phyloP scores from a whole-genome alignment of 2,329 filamentous ascomycete species.

The Colletotrichum phormii region DNA sequence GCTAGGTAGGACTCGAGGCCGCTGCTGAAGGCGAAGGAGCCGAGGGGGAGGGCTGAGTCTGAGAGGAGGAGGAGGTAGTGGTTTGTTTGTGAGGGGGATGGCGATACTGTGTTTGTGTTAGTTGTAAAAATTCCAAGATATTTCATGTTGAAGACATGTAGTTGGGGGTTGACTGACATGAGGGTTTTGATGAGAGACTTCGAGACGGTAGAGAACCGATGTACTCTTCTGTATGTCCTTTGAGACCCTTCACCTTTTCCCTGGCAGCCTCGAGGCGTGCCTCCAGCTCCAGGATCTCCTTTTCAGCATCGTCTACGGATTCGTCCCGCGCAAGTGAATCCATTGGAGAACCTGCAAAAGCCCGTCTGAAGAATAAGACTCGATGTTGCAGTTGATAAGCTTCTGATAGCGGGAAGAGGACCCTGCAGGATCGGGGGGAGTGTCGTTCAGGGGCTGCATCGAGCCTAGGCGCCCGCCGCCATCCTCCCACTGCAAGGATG shows the following conservation, averaged over 20 bases:
- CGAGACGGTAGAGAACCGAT: background rate
- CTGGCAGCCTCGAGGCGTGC: slow-evolving; percentile 58
- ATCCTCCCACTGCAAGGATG: background rate
- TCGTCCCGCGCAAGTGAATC: slow-evolving; percentile 37
- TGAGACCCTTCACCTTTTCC: slow-evolving; percentile 56
- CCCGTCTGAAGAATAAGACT: background rate
- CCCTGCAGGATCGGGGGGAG: slow-evolving; percentile 14
- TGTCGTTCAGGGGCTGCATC: slow-evolving; percentile 20
- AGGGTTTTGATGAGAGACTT: slow-evolving; percentile 29
- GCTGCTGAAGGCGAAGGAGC: slow-evolving; percentile 88
- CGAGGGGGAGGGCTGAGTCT: slow-evolving; percentile 84
- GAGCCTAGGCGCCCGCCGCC: background rate
- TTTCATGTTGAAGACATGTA: slow-evolving; percentile 32
- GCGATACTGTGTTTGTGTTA: slow-evolving; percentile 7
- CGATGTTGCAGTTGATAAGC: slow-evolving; percentile 32
- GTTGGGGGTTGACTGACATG: slow-evolving; percentile 31
- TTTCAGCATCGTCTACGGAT: slow-evolving; percentile 47
- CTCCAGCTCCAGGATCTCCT: slow-evolving; percentile 72
- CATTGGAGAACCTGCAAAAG: slow-evolving; percentile 34
- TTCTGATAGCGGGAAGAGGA: slow-evolving; percentile 24
- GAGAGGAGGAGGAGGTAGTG: slow-evolving; percentile 83
- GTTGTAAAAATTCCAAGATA: slow-evolving; percentile 35
- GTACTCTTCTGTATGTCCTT: slow-evolving; percentile 41
- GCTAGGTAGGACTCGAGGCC: slow-evolving; percentile 86
- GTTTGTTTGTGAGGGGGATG: slow-evolving; percentile 40